Conservation (phyloP, 108 stramenopile species). For the Phaeodactylum tricornutum region DNA sequence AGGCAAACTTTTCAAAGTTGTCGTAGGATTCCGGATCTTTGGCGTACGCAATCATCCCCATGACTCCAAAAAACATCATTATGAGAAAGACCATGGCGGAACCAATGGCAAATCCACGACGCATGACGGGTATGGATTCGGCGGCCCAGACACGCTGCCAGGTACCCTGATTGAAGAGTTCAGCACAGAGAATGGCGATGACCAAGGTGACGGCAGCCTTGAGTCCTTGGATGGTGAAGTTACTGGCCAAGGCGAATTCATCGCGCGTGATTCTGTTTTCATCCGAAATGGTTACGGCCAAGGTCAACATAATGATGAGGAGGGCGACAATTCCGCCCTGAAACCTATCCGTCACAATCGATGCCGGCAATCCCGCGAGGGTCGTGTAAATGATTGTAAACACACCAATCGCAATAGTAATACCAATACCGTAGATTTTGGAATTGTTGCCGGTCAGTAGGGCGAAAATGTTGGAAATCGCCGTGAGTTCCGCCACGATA, state of each 20-base stretch:
- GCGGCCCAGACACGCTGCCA: slow-evolving; percentile 82
- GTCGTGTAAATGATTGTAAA: slow-evolving; percentile 61
- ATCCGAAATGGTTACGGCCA: slow-evolving; percentile 37
- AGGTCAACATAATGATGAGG: slow-evolving; percentile 46
- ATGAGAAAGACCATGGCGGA: slow-evolving; percentile 43
- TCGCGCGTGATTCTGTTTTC: slow-evolving; percentile 41
- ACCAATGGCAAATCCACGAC: slow-evolving; percentile 48
- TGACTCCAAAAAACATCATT: slow-evolving; percentile 81
- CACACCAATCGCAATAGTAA: slow-evolving; percentile 41
- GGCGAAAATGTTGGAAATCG: slow-evolving; percentile 57
- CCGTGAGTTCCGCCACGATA: slow-evolving; percentile 65
- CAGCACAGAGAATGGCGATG: slow-evolving; percentile 55
- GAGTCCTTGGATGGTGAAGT: slow-evolving; percentile 54
- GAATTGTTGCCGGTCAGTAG: slow-evolving; percentile 12
- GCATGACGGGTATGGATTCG: slow-evolving; percentile 34
- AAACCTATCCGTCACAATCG: slow-evolving; percentile 65
- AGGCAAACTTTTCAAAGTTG: slow-evolving; percentile 46
- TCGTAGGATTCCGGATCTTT: slow-evolving; percentile 54
- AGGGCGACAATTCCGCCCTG: slow-evolving; percentile 54
- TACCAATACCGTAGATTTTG: slow-evolving; percentile 15
- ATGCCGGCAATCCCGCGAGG: slow-evolving; percentile 56
- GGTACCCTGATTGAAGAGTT: slow-evolving; percentile 66
- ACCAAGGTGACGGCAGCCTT: slow-evolving; percentile 53
- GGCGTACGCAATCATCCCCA: slow-evolving; percentile 75
- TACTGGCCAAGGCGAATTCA: slow-evolving; percentile 50